phyloP scores from a whole-genome alignment of 2,329 filamentous ascomycete genomes.

The Fusarium stilboides region DNA sequence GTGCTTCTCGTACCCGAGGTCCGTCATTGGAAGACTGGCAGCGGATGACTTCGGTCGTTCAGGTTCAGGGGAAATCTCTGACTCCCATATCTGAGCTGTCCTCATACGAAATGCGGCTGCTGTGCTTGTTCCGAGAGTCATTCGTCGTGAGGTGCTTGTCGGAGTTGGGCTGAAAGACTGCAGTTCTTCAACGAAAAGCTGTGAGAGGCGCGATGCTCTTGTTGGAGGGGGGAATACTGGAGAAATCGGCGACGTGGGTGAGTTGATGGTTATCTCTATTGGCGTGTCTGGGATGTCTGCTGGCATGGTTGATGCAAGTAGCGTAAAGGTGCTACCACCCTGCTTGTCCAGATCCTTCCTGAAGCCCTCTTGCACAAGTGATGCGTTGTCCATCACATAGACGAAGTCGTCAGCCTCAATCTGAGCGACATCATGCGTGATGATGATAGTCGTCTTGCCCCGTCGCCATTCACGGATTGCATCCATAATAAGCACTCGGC shows the following conservation, averaged over 20 bases:
- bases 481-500: conserved; percentile 77
- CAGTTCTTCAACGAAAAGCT: conserved; percentile 40
- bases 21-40: background rate
- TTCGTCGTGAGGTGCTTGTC: conserved; percentile 28
- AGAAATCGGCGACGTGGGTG: conserved; percentile 22
- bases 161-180: conserved; percentile 30
- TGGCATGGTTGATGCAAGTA: conserved; percentile 52
- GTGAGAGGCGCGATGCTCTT: conserved; percentile 35
- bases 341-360: conserved; percentile 67
- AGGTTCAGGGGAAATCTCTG: conserved; percentile 10
- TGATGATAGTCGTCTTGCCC: conserved; percentile 90
- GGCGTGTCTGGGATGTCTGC: conserved; percentile 10
- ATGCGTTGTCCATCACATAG: conserved; percentile 82
- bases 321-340: conserved; percentile 62
- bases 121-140: conserved; percentile 44
- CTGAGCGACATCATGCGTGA: conserved; percentile 89
- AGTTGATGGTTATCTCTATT: conserved; percentile 35
- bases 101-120: conserved; percentile 40
- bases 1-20: conserved; percentile 36
- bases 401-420: conserved; percentile 82
- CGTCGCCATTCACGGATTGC: conserved; percentile 82
- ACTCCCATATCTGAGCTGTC: conserved; percentile 45
- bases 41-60: conserved; percentile 11
- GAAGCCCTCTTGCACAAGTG: conserved; percentile 78
- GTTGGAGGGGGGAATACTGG: conserved; percentile 21